phyloP scores from a whole-genome alignment of 208 protist species.

The Acanthamoeba polyphaga region DNA sequence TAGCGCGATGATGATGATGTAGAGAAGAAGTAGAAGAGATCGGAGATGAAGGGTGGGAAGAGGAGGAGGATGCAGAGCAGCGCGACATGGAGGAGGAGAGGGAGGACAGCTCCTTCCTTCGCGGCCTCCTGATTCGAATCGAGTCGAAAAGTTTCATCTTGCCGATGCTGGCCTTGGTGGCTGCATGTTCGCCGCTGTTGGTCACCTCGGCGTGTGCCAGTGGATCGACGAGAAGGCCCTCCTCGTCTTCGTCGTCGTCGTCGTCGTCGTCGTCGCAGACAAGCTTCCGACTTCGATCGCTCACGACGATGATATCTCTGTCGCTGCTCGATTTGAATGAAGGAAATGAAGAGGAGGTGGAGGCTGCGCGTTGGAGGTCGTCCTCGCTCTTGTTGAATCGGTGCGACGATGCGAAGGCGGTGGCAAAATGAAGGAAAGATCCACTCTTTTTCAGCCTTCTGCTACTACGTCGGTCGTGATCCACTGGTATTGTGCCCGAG shows the following conservation, averaged over 20 bases:
- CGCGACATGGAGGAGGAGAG: not conserved
- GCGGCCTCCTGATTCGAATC: not conserved
- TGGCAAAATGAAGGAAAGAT: conserved; percentile 22
- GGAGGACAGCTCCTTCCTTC: not conserved
- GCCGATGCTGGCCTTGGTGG: not conserved
- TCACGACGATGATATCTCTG: too few species aligned
- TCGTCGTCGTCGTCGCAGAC: too few species aligned
- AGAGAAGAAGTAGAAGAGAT: not conserved
- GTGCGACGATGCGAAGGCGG: not conserved
- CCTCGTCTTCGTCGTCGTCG: too few species aligned
- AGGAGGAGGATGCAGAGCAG: not conserved
- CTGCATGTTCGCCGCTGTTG: not conserved
- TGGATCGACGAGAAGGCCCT: too few species aligned
- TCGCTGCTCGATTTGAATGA: too few species aligned
- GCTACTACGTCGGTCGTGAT: not conserved
- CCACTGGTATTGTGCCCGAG: not conserved
- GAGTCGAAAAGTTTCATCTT: not conserved
- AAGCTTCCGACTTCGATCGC: too few species aligned
- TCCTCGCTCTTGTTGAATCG: not conserved
- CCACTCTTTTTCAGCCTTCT: not conserved
- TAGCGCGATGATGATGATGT: not conserved
- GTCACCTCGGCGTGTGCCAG: not conserved
- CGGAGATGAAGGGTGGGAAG: not conserved
- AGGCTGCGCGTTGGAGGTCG: not conserved
- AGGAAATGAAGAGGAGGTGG: not conserved